Evolutionary conservation across 768 basidiomycete genomes (phyloP).

Genomic region (Floccularia luteovirens): DNA sequence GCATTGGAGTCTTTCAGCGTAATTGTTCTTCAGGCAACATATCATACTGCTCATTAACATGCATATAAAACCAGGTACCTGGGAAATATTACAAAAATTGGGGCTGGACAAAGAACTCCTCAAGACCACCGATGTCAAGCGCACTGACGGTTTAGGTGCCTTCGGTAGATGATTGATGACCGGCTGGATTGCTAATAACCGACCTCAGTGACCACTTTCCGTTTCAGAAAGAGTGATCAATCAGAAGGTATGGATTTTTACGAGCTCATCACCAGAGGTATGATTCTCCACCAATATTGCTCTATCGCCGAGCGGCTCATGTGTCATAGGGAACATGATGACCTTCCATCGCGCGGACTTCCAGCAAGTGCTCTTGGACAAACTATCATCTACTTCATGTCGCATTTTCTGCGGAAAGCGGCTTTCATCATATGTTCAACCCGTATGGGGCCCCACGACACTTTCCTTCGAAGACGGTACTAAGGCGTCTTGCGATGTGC

Average conservation of each 20-base stretch:
- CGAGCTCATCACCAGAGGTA: constrained; percentile 50
- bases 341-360: constrained; percentile 64
- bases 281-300: constrained; percentile 3
- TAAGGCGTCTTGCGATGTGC: constrained; percentile 50
- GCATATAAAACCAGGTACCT: constrained; percentile 26
- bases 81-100: constrained; percentile 38
- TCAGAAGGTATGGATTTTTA: constrained; percentile 45
- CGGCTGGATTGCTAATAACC: constrained; percentile 3
- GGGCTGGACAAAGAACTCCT: constrained; percentile 40
- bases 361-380: constrained; percentile 46
- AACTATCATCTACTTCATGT: constrained; percentile 37
- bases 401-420: constrained; percentile 49
- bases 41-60: neutral
- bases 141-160: constrained; percentile 35
- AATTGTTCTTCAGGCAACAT: constrained; percentile 8
- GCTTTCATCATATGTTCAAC: constrained; percentile 47
- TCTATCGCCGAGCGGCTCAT: neutral
- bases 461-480: constrained; percentile 59
- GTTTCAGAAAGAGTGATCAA: constrained; percentile 57
- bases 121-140: constrained; percentile 25
- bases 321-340: constrained; percentile 35
- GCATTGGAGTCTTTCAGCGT: constrained; percentile 49
- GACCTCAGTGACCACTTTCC: constrained; percentile 38
- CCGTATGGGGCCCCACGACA: constrained; percentile 28
- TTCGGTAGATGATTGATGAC: too few species aligned